Base-by-base conservation (phyloP, 345 rosid genomes). In the Eucalyptus dawsonii region DNA sequence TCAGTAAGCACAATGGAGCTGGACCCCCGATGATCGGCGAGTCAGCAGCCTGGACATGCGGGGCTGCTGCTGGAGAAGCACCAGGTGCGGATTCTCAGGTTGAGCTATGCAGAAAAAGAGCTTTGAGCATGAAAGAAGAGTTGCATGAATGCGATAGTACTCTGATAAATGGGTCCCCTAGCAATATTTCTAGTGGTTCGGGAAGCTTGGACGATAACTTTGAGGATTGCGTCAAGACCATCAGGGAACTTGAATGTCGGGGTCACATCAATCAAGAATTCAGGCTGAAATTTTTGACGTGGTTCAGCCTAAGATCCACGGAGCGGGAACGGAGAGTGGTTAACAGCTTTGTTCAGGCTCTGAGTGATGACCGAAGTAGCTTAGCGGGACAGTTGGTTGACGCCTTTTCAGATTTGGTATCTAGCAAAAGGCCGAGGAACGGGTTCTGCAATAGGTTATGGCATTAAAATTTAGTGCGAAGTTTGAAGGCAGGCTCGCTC, bases 341-440 rank as follows among this genome's bases (percentile, higher is more conserved):
- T 88, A 95, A 94, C 90, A 95, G 97, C 50, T 98, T 97, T 89
- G 95, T 98, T 93, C 97, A 96, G 90, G 95, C 99, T 14, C 88
- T 98, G 90, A 93, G 91, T 14, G 99, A 97, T 89, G 99, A 97
- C 92, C 99, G 93, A 21, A 92, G 94, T 91, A 96, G 99, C 93
- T 93, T 98, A 92, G 99, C 97, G 11, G 99, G 96, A 44, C 99
- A 98, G 93, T 93, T 98, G 92, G 93, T 96, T 65, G 97, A 98
- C 89, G 92, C 99, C 3, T 97, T 98, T 86, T 94, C 97, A 12
- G 97, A 96, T 72, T 93, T 95, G 45, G 51, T 97, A 93, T 96
- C 97, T 34, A 93, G 88, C 95, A 95, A 96, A 94, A 96, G 95
- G 93, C 93, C 92, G 12, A 93, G 95, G 86, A 96, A 93, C 56